A percentile compares a stretch with the other conserved stretches of the same genome.
Evolutionary conservation across 805 yeast species (phyloP).

Genomic region (Priceomyces melissophilus): DNA sequence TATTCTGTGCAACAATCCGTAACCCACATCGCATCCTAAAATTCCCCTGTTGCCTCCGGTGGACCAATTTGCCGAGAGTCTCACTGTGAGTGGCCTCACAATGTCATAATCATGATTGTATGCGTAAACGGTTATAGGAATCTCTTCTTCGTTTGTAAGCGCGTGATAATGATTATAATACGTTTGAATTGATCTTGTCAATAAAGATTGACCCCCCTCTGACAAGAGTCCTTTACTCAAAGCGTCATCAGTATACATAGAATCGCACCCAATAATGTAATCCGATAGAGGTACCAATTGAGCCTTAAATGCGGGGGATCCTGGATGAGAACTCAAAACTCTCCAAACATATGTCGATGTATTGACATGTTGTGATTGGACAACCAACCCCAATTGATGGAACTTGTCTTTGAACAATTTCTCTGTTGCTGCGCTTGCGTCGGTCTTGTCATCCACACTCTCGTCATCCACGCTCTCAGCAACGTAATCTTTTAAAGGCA

Average conservation of each 20-base stretch:
- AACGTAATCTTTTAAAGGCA: slow-evolving; percentile 22
- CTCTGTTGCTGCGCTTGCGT: slow-evolving; percentile 5
- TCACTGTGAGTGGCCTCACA: slow-evolving; percentile 82
- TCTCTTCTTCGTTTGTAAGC: slow-evolving; percentile 27
- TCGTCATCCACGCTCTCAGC: no score
- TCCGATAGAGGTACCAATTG: slow-evolving; percentile 84
- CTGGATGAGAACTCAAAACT: slow-evolving; percentile 65
- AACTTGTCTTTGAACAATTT: slow-evolving; percentile 32
- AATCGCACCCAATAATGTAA: slow-evolving; percentile 71
- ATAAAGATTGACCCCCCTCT: slow-evolving; percentile 80
- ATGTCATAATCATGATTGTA: slow-evolving; percentile 86
- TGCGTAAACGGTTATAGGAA: slow-evolving; percentile 50
- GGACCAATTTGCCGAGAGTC: slow-evolving; percentile 66
- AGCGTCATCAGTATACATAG: slow-evolving; percentile 57
- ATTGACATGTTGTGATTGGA: slow-evolving; percentile 74
- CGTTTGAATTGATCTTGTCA: slow-evolving; percentile 63
- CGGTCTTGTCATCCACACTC: slow-evolving; percentile 5
- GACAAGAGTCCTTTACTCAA: slow-evolving; percentile 62
- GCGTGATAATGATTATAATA: slow-evolving; percentile 47
- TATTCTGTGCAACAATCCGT: slow-evolving; percentile 82
- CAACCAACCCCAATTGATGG: slow-evolving; percentile 56
- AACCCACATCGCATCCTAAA: slow-evolving; percentile 92
- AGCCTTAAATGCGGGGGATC: slow-evolving; percentile 78
- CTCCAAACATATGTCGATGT: slow-evolving; percentile 87
- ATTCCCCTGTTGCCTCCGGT: slow-evolving; percentile 60